Conservation (phyloP, 1,139 yeast genomes). For the Lodderomyces beijingensis region DNA sequence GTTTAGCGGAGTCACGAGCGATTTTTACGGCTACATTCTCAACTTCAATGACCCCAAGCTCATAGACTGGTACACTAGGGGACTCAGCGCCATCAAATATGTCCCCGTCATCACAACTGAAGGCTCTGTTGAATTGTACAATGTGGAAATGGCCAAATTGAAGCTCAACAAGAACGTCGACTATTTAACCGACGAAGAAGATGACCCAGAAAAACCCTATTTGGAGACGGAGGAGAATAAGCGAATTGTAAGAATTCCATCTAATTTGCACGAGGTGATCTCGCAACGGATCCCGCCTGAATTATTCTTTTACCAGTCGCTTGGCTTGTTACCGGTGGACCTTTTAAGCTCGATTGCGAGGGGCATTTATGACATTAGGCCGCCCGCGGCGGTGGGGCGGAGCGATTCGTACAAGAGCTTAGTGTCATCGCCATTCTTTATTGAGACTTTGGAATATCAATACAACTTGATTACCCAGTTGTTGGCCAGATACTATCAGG, state of each 20-base stretch:
- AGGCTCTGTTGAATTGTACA: conserved; percentile 65
- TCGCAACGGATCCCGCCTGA: conserved; percentile 89
- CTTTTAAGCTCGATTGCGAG: conserved; percentile 65
- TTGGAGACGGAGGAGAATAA: conserved; percentile 1
- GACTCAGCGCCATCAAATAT: conserved; percentile 37
- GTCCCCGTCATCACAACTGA: conserved; percentile 67
- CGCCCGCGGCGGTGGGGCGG: conserved; percentile 56
- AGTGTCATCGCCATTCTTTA: conserved; percentile 42
- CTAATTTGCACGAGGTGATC: conserved; percentile 75
- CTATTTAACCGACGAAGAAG: conserved; percentile 14
- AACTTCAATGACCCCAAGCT: conserved; percentile 36
- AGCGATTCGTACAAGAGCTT: conserved; percentile 52
- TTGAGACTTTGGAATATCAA: conserved; percentile 53
- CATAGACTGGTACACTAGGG: conserved; percentile 35
- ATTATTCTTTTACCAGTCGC: conserved; percentile 71
- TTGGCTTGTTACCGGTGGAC: conserved; percentile 69
- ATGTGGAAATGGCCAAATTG: conserved; percentile 35
- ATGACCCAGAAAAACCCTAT: background rate
- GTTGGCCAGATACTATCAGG: conserved; percentile 82
- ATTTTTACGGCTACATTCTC: conserved; percentile 34
- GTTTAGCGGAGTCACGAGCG: conserved; percentile 21
- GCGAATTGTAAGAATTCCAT: conserved; percentile 48
- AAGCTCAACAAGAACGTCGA: conserved; percentile 23
- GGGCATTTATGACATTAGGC: conserved; percentile 61
- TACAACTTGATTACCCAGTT: conserved; percentile 68